Base-by-base conservation (phyloP, 2,329 filamentous ascomycete genomes). In the Myrmaecium sp. region DNA sequence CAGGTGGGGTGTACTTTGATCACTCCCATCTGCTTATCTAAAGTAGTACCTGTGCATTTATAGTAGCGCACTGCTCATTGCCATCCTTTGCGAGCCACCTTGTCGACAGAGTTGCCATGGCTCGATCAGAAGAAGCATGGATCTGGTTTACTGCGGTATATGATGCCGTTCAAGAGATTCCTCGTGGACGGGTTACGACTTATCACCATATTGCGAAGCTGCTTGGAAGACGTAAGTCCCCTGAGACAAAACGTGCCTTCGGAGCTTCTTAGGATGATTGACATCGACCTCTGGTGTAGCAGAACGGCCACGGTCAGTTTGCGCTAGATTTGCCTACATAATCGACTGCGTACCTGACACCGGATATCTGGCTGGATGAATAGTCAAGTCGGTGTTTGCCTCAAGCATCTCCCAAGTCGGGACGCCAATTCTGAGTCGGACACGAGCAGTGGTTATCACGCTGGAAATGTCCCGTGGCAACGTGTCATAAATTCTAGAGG, bases 391-490 rank as follows among this genome's bases (percentile, higher is more conserved):
- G 86, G 86, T 28, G 64, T 89, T 24, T 91, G 79, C 50, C 66
- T 95, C 14, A 94, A 93, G 49, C 75, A 93, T 46, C 69, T 95
- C 8, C 69, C 83, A 31, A 23, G 24, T 25, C 10, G 23, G 17
- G 21, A 21, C 21, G 21, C 13, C 21, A 16, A 20, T 23, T 25
- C n/a, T n/a, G 23, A 17, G 16, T 24, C 36, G 6, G 42, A 51
- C 25, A 52, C 58, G 34, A 43, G 50, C 29, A 54, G 49, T 18
- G 52, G 52, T 23, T 91, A 76, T 55, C 75, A 93, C 49, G 60
- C 66, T 32, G 60, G 58, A 14, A 94, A 76, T 36, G 86, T 95
- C 3, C 86, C 86, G 0, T 95, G 86, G 86, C 86, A 95, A 58
- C 64, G 89, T 31, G 80, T 95, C 32, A 77, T 95, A 46, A 93